Base-by-base conservation (phyloP, 1,284 basidiomycete genomes). In the Vanrija sp. region DNA sequence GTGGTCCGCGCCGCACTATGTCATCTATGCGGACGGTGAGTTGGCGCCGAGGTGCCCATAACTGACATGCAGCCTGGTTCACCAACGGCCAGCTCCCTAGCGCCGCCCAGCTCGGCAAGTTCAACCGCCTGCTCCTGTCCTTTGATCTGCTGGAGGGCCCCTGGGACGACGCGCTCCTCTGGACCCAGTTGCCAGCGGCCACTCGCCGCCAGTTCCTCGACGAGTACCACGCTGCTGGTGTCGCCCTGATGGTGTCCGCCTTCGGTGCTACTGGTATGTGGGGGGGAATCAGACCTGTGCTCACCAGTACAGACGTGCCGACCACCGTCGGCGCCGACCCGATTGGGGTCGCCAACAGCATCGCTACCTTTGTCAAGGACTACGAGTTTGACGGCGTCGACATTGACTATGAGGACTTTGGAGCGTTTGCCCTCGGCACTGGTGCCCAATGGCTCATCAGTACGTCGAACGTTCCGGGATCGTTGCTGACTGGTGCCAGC, bases 301-400 rank as follows among this genome's bases (percentile, higher is more conserved):
- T 31, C 31, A 15, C 35, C 4, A 19, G 24, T 14, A 20, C 35
- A 59, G 72, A 75, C 43, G 62, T 54, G 3, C 75, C 74, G 5
- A 67, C 67, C 36, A 62, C 66, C 0, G 45, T 41, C 4, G 62
- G 61, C 3, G 60, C 61, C 22, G 68, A 75, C 47, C 62, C 71
- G 0, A 55, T 54, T 6, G 37, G 36, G 18, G 35, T 52, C 5
- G 71, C 70, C 23, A 45, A 54, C 20, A 54, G 48, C 12, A 45
- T 72, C 16, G 70, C 71, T 3, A 35, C 49, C 0, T 72, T 57
- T 35, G 68, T 71, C 37, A 69, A 67, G 53, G 47, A 64, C 22
- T 69, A 73, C 54, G 67, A 65, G 20, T 54, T 78, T n/a, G 75
- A 77, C 53, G 76, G 76, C 10, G 71, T 77, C 19, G 76, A 78